Base-by-base conservation (phyloP, 2,329 filamentous ascomycete species). In the Zasmidium cellare region DNA sequence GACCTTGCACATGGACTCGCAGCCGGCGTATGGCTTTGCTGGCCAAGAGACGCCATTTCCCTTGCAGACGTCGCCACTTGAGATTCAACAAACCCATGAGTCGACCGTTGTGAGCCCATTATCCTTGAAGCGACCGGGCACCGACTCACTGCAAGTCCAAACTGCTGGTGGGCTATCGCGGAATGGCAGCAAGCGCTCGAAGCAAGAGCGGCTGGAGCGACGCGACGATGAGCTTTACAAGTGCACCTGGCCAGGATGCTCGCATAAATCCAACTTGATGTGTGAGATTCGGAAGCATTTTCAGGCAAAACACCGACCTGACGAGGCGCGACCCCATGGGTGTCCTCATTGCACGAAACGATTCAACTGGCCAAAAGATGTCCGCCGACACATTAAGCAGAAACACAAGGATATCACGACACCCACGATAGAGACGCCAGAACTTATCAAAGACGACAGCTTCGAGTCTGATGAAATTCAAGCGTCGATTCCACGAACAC, bases 281-380 rank as follows among this genome's bases (percentile, higher is more conserved):
- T 41, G 35, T 41, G 35, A 41, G 35, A 14, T 41, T 5, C 35
- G 12, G 20, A 62, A 62, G 22, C 60, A 62, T 20, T 55, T 46
- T 16, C 25, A 60, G 24, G 51, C 54, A 2, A 48, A 45, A 3
- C 60, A 62, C 14, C 38, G 11, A 2, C 22, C 47, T 5, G 45
- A 60, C 22, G 46, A 47, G 1, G 5, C 24, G 1, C 53, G 46
- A 31, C 55, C 48, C 2, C 55, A 62, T n/a, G 24, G 46, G 2
- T 62, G 60, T 38, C 3, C 18, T 1, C 2, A 55, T 3, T 62
- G 60, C 19, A 19, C 31, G 5, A 24, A 12, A 7, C 56, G 54
- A 3, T 45, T 52, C 50, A 11, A 48, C 25, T 62, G 59, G 35
- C 60, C 60, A 14, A 62, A 62, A 23, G 60, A 62, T 9, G 51